Evolutionary conservation across 1,284 basidiomycete species (phyloP), one percentile per base, ranked within the genome.

Genomic region (Cutaneotrichosporon sp.): DNA sequence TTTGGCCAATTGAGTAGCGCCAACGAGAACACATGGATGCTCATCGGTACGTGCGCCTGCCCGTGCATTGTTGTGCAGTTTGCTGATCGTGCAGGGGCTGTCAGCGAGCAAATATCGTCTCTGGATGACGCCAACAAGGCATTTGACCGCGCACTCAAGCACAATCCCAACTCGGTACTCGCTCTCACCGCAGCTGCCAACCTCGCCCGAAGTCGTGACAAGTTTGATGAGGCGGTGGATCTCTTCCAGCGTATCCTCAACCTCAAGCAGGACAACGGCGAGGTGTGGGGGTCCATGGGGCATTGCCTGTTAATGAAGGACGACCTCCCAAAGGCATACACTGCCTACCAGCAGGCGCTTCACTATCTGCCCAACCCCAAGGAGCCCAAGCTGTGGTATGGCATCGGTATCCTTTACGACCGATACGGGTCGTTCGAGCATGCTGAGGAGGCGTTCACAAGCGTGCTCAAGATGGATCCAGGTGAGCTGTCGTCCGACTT

Each of bases 291-390:
- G 66, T 89, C 90, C 2, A 82, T 94, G 58, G 90, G 91, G 32
- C 93, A 97, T 70, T 97, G 96, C 77, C 94, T 94, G 75, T 82
- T 99, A 52, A 98, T 97, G 93, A 93, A 97, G 73, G 94, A 98
- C 70, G 93, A 98, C 76, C 82, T 99, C 52, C 93, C 96, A 76
- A 96, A 94, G 77, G 96, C 96, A 0, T 98, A 98, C 76, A 87
- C 90, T 1, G 93, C 96, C 6, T 99, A 99, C 76, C 96, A 99
- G 76, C 93, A 98, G 75, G 94, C 94, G 0, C 81, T 99, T 17
- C 97, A 96, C 72, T 83, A 94, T 61, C 82, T 97, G 34, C 90
- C 90, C 3, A 94, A 96, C 66, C 94, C 94, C 27, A 97, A 97
- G 79, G 96, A 98, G 74, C 94, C 94, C 11, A 97, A 98, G 74